These are phyloP conservation scores for Globisporangium abappressorium DNA, from an alignment of 352 stramenopile genomes.

Conservation along the genomic window DNA sequence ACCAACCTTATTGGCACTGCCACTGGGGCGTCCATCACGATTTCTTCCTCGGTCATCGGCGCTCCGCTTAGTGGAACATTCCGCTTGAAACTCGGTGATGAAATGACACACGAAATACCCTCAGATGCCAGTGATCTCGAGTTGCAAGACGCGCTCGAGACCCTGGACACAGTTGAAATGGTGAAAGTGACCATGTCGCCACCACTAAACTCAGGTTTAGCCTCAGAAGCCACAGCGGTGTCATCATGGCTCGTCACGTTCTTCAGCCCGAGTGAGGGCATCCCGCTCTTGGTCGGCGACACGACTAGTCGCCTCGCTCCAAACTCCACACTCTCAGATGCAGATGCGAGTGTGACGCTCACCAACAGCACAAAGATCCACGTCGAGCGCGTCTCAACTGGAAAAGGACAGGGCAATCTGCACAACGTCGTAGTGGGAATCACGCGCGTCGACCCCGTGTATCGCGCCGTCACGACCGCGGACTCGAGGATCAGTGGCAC, in stretches of 20 bases:
- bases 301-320: slow-evolving; percentile 9
- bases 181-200: slow-evolving; percentile 17
- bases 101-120: slow-evolving; percentile 12
- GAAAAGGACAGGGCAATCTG: slow-evolving; percentile 26
- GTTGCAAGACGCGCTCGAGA: slow-evolving; percentile 35
- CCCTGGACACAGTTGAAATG: slow-evolving; percentile 20
- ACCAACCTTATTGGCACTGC: slow-evolving; percentile 8
- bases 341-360: slow-evolving; percentile 4
- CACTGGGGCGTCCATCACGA: not conserved
- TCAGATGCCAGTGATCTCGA: slow-evolving; percentile 14
- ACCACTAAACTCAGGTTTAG: not conserved
- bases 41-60: slow-evolving; percentile 1
- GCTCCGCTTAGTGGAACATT: slow-evolving; percentile 27
- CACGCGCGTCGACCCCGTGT: slow-evolving; percentile 24
- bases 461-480: slow-evolving; percentile 18
- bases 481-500: slow-evolving; percentile 12
- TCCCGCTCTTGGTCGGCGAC: slow-evolving; percentile 26
- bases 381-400: slow-evolving; percentile 20
- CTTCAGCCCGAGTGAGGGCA: slow-evolving; percentile 23
- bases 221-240: not conserved
- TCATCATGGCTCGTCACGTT: slow-evolving; percentile 40
- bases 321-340: slow-evolving; percentile 15
- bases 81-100: slow-evolving; percentile 22
- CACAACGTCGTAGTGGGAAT: slow-evolving; percentile 25
- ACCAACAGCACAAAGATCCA: slow-evolving; percentile 9